Evolutionary conservation across 768 basidiomycete genomes (phyloP).

Genomic region (Hericium erinaceus): DNA sequence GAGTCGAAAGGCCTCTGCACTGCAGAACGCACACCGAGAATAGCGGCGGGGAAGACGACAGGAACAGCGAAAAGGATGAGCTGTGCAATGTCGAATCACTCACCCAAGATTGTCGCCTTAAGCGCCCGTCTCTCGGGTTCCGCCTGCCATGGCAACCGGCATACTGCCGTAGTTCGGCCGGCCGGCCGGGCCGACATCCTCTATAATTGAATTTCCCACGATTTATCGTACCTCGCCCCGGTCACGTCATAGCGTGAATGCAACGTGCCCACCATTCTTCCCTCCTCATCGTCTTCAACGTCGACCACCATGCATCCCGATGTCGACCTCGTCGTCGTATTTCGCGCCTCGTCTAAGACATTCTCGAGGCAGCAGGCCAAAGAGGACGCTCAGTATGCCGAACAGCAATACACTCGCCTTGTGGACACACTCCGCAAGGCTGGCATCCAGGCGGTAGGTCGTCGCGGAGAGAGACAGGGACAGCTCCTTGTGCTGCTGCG

Average conservation of each 20-base stretch:
- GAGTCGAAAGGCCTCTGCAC: background rate
- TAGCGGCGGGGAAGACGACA: background rate
- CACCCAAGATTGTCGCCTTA: background rate
- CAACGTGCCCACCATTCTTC: background rate
- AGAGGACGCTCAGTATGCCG: constrained; percentile 53
- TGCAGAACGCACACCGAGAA: background rate
- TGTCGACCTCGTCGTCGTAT: constrained; percentile 69
- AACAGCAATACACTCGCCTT: constrained; percentile 60
- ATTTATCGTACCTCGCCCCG: background rate
- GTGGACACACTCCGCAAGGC: constrained; percentile 50
- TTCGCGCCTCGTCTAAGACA: constrained; percentile 43
- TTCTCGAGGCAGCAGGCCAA: constrained; percentile 54
- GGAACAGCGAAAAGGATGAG: background rate
- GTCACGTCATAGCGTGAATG: background rate
- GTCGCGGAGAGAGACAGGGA: constrained; percentile 67
- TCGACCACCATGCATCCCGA: constrained; percentile 34
- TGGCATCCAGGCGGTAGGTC: constrained; percentile 62
- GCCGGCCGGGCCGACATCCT: background rate
- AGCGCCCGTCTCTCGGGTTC: background rate
- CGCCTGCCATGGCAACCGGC: background rate
- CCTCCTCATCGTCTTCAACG: background rate
- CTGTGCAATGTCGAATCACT: background rate
- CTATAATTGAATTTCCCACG: background rate
- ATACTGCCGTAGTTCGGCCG: background rate
- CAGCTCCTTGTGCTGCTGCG: constrained; percentile 70